Evolutionary conservation across 2,329 filamentous ascomycete species (phyloP).

Genomic region (Ophiostoma pallidulum): DNA sequence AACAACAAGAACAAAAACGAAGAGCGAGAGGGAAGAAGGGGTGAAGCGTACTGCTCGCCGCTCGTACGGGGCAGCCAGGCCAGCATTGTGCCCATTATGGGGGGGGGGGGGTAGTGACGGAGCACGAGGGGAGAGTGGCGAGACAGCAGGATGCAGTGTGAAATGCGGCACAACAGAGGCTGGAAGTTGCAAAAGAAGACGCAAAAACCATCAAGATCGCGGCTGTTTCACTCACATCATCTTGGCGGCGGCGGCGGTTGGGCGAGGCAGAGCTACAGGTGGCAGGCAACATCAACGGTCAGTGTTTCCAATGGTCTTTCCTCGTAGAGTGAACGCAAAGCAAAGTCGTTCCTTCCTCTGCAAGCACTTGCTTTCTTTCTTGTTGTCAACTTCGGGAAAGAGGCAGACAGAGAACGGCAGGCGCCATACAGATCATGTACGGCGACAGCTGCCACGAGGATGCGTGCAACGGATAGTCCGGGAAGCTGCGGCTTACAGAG

Average conservation of each 20-base stretch:
- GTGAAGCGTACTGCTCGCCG: conserved; percentile 12
- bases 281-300: neutral
- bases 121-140: neutral
- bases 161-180: neutral
- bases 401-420: no score
- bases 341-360: neutral
- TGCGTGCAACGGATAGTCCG: conserved; percentile 1
- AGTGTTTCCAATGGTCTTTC: conserved; percentile 12
- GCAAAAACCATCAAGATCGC: no score
- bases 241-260: conserved; percentile 6
- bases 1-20: neutral
- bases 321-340: neutral
- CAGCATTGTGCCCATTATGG: conserved; percentile 3
- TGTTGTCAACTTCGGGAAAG: no score
- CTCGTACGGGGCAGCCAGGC: conserved; percentile 15
- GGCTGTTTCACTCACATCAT: conserved; percentile 14
- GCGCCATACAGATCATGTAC: neutral
- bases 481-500: conserved; percentile 10
- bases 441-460: no score
- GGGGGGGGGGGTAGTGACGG: neutral
- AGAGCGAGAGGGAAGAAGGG: neutral
- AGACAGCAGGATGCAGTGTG: neutral
- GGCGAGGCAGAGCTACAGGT: neutral
- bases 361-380: neutral
- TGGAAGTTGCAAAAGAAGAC: no score